Conservation (phyloP, 2,329 filamentous ascomycete species). For the Calonectria hawksworthii region DNA sequence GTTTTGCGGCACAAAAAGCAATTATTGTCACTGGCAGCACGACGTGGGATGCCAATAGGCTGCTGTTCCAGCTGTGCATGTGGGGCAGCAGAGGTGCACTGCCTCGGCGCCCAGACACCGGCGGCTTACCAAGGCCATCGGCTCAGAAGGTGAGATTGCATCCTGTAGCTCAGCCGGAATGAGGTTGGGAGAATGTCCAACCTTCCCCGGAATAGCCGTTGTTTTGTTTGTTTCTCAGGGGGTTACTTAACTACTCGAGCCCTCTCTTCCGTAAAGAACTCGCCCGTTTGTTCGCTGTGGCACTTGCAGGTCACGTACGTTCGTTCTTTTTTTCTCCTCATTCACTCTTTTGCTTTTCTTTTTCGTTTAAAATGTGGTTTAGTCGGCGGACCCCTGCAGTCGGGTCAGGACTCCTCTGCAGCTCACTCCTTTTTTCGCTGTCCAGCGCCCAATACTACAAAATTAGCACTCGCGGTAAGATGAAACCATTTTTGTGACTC, state of each 20-base stretch:
- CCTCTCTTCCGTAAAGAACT: neutral
- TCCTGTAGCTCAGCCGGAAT: slow-evolving; percentile 1
- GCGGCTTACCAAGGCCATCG: slow-evolving; percentile 39
- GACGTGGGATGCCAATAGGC: neutral
- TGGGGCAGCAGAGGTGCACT: slow-evolving; percentile 38
- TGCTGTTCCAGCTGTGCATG: neutral
- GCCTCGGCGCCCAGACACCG: slow-evolving; percentile 46
- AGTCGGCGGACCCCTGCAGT: slow-evolving; percentile 24
- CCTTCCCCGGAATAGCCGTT: neutral
- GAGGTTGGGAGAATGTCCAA: neutral
- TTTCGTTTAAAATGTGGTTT: slow-evolving; percentile 25
- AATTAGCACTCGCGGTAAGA: slow-evolving; percentile 49
- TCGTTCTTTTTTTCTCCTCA: neutral
- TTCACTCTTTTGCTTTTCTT: neutral
- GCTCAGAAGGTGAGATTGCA: slow-evolving; percentile 3
- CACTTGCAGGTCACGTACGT: neutral
- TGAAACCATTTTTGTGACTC: no score
- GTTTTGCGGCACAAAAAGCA: neutral
- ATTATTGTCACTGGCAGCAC: neutral
- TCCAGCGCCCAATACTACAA: slow-evolving; percentile 48
- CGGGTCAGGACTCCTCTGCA: slow-evolving; percentile 30
- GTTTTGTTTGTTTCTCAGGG: neutral
- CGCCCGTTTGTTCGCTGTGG: neutral
- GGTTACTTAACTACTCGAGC: neutral
- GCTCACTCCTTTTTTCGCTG: slow-evolving; percentile 30